These are phyloP conservation scores for Taphrina populina DNA, from an alignment of 1,139 yeast genomes.

Conservation along the genomic window DNA sequence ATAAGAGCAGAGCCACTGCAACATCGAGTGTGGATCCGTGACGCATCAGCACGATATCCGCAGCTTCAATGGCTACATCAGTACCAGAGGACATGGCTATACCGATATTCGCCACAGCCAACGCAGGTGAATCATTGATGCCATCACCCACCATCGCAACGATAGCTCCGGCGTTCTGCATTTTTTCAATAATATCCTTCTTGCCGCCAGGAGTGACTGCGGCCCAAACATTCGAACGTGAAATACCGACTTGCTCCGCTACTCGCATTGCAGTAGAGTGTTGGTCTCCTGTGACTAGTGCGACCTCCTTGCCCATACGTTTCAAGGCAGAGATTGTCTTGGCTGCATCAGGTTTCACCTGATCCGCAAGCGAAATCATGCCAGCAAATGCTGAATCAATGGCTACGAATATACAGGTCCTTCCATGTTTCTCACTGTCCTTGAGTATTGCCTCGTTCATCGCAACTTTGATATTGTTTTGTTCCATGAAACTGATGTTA, in stretches of 20 bases:
- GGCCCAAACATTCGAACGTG: slow-evolving; percentile 64
- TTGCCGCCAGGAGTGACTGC: slow-evolving; percentile 78
- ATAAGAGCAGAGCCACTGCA: slow-evolving; percentile 68
- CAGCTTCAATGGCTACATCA: slow-evolving; percentile 93
- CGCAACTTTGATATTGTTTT: slow-evolving; percentile 40
- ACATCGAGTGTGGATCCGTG: slow-evolving; percentile 60
- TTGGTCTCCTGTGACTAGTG: slow-evolving; percentile 86
- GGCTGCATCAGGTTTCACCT: slow-evolving; percentile 65
- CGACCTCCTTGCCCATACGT: slow-evolving; percentile 61
- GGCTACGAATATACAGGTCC: slow-evolving; percentile 35
- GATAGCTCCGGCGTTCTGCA: slow-evolving; percentile 49
- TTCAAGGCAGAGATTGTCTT: slow-evolving; percentile 60
- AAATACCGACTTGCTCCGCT: slow-evolving; percentile 68
- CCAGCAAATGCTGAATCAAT: slow-evolving; percentile 64
- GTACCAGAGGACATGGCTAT: slow-evolving; percentile 90
- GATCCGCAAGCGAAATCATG: slow-evolving; percentile 63
- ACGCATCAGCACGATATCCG: slow-evolving; percentile 73
- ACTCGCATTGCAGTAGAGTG: slow-evolving; percentile 61
- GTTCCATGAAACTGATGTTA: slow-evolving; percentile 52
- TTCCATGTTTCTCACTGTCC: slow-evolving; percentile 16
- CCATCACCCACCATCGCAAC: slow-evolving; percentile 93
- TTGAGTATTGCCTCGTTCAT: slow-evolving; percentile 33
- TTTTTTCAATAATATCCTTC: slow-evolving; percentile 60
- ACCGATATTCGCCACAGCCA: slow-evolving; percentile 84
- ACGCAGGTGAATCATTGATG: slow-evolving; percentile 92